These are phyloP conservation scores for Ogataea hybrid DNA, from an alignment of 1,139 yeast genomes.

Conservation along the genomic window DNA sequence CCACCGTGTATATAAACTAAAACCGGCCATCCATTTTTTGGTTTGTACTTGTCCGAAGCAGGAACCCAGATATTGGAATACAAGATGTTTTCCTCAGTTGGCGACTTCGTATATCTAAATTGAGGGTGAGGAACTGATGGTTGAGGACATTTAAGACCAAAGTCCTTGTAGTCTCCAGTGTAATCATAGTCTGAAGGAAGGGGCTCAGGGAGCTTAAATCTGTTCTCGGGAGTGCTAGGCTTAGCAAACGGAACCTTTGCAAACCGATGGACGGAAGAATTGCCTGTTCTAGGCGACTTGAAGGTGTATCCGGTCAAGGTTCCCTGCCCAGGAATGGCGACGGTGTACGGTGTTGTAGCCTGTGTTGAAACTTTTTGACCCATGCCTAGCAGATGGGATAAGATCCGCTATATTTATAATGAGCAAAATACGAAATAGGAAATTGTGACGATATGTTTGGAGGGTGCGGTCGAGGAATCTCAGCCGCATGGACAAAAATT, in stretches of 20 bases:
- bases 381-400: slow-evolving; percentile 18
- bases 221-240: slow-evolving; percentile 15
- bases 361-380: slow-evolving; percentile 27
- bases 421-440: not conserved
- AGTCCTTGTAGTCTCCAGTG: slow-evolving; percentile 35
- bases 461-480: slow-evolving; percentile 5
- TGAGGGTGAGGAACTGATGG: slow-evolving; percentile 32
- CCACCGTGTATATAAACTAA: slow-evolving; percentile 42
- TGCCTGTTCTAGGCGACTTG: slow-evolving; percentile 16
- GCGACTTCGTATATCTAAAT: slow-evolving; percentile 25
- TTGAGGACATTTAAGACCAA: slow-evolving; percentile 37
- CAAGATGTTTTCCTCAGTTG: slow-evolving; percentile 36
- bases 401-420: not conserved
- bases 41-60: slow-evolving; percentile 31
- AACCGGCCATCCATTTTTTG: slow-evolving; percentile 41
- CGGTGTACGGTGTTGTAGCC: slow-evolving; percentile 11
- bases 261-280: slow-evolving; percentile 19
- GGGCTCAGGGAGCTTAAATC: slow-evolving; percentile 21
- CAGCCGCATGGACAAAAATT: not conserved
- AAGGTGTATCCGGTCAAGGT: slow-evolving; percentile 21
- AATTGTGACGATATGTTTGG: slow-evolving; percentile 2
- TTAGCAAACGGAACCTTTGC: slow-evolving; percentile 25
- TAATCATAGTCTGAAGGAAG: slow-evolving; percentile 36
- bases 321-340: slow-evolving; percentile 22
- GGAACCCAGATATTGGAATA: slow-evolving; percentile 43